These are phyloP conservation scores for Solanum chaucha DNA, from an alignment of 257 asterid species.

Conservation along the genomic window DNA sequence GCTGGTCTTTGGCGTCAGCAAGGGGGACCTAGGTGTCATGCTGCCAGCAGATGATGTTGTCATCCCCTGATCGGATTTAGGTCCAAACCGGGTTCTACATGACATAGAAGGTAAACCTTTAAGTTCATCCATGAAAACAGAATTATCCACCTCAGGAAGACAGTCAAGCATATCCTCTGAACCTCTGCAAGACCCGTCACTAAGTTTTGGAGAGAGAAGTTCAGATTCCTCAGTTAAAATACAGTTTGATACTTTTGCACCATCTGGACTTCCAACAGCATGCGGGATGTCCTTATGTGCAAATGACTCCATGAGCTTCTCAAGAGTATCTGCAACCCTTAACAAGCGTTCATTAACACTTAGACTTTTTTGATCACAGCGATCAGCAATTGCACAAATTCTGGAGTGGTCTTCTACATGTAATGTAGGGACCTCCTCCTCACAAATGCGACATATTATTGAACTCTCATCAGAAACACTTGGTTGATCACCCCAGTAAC, in stretches of 20 bases:
- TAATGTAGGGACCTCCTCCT: slow-evolving; percentile 93
- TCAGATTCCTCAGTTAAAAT: slow-evolving; percentile 83
- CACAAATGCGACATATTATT: slow-evolving; percentile 96
- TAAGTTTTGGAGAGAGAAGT: slow-evolving; percentile 76
- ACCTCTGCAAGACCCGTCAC: slow-evolving; percentile 98
- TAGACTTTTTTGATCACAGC: slow-evolving; percentile 88
- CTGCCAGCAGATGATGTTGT: slow-evolving; percentile 98
- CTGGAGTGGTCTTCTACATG: slow-evolving; percentile 98
- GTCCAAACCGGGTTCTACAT: slow-evolving; percentile 85
- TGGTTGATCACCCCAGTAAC: slow-evolving; percentile 96
- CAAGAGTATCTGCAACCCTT: slow-evolving; percentile 86
- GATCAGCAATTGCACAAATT: slow-evolving; percentile 92
- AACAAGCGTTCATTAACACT: slow-evolving; percentile 82
- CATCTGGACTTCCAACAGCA: slow-evolving; percentile 67
- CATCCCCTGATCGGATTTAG: slow-evolving; percentile 98
- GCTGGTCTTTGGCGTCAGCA: slow-evolving; percentile 80
- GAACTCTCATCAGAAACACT: slow-evolving; percentile 72
- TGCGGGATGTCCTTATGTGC: slow-evolving; percentile 60
- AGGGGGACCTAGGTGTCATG: slow-evolving; percentile 94
- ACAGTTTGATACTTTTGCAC: slow-evolving; percentile 68
- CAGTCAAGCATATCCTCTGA: slow-evolving; percentile 98
- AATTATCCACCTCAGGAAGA: slow-evolving; percentile 71
- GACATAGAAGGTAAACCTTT: slow-evolving; percentile 82
- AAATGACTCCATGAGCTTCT: slow-evolving; percentile 81
- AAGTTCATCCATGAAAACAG: slow-evolving; percentile 67